Evolutionary conservation across 2,329 filamentous ascomycete species (phyloP).

Genomic region (Alternaria arbusti): DNA sequence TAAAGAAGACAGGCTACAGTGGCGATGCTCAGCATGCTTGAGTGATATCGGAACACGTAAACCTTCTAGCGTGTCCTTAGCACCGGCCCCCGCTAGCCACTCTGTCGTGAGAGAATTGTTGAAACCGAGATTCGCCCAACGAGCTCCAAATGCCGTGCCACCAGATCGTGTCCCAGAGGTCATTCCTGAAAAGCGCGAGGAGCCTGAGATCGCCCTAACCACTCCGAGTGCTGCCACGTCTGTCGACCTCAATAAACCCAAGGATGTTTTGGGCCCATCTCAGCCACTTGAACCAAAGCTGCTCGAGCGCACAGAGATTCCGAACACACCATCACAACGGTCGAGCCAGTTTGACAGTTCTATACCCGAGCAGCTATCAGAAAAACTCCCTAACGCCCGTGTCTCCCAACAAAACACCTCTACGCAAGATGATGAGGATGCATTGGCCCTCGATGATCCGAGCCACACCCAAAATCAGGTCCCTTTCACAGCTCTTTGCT

Average conservation of each 20-base stretch:
- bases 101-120: slow-evolving; percentile 6
- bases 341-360: slow-evolving; percentile 11
- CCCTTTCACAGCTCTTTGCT: slow-evolving; percentile 11
- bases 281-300: not conserved
- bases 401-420: not conserved
- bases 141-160: not conserved
- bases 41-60: not conserved
- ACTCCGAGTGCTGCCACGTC: not conserved
- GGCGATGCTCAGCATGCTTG: slow-evolving; percentile 24
- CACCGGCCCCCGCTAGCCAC: not conserved
- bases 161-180: not conserved
- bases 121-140: not conserved
- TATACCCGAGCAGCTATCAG: not conserved
- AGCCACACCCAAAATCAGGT: not conserved
- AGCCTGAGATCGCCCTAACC: not conserved
- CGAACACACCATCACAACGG: slow-evolving; percentile 22
- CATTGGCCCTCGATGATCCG: not conserved
- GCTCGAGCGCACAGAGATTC: slow-evolving; percentile 12
- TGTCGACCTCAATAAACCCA: not conserved
- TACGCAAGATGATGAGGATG: not conserved
- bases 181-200: not conserved
- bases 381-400: not conserved
- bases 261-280: not conserved
- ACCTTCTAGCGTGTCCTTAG: not conserved
- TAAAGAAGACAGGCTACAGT: slow-evolving; percentile 14